These are phyloP conservation scores for Mycena venus DNA, from an alignment of 768 basidiomycete genomes.

Conservation along the genomic window DNA sequence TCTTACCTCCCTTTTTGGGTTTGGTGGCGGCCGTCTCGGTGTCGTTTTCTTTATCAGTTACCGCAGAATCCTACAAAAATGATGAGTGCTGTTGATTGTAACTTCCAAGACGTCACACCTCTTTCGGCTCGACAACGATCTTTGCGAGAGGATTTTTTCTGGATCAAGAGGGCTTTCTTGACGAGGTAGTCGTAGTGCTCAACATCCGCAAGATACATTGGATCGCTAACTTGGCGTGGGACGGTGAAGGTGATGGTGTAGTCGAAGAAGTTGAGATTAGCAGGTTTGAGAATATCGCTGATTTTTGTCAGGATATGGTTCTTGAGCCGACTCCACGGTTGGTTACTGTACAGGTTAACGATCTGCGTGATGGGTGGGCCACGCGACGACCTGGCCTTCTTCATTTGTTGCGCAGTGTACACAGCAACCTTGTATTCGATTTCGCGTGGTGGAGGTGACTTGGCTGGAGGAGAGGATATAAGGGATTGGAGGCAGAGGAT, in stretches of 20 bases:
- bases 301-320: neutral
- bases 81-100: neutral
- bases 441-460: too few species aligned
- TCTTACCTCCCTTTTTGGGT: neutral
- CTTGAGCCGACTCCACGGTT: neutral
- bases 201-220: neutral
- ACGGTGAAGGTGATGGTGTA: constrained; percentile 4
- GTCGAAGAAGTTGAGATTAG: neutral
- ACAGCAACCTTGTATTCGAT: too few species aligned
- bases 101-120: neutral
- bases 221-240: neutral
- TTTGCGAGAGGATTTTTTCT: neutral
- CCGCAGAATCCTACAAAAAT: neutral
- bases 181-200: neutral
- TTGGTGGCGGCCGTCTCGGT: too few species aligned
- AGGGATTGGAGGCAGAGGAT: neutral
- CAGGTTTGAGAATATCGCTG: neutral
- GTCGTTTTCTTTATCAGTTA: neutral
- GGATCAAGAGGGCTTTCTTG: neutral
- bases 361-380: neutral
- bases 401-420: neutral
- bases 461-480: neutral
- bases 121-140: neutral
- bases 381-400: neutral
- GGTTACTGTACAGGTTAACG: neutral